Evolutionary conservation across 2,329 filamentous ascomycete genomes (phyloP), one percentile per base, ranked within the genome.

Genomic region (Penicillium sp.): DNA sequence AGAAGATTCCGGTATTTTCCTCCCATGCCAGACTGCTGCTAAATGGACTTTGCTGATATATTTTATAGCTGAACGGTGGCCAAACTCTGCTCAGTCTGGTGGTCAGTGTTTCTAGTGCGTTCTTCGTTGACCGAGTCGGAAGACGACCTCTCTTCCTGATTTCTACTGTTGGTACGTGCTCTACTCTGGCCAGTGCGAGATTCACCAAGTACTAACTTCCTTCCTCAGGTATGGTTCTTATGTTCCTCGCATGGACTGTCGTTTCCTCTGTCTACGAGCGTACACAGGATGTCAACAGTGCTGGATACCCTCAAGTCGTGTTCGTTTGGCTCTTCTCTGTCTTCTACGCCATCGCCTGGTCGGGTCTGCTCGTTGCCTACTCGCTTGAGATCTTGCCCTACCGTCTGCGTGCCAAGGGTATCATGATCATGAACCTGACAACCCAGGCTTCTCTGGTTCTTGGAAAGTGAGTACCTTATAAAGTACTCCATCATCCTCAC

Each of bases 381-480:
- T 41, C 59, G 4, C 53, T 65, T 10, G 64, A 67, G 46, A 64
- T 62, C 16, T 63, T 65, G 8, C 72, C 71, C 1, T 74, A 62
- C 57, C 61, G 63, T 29, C 59, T 72, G 5, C 70, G 72, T 3
- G 63, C 68, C 49, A 66, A 67, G 52, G 71, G 67, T 19, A 50
- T 67, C 53, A 76, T 77, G 52, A 67, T 75, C 31, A 60, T 61
- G 11, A 62, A 66, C 2, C 45, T 77, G 8, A 72, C 70, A 8
- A 36, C 85, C 18, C 81, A 85, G 65, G 80, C 80, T 39, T 74
- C 81, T 28, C 70, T 86, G 31, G 80, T 81, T 42, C 75, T 86
- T 53, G 79, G 80, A 62, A 80, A 81, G 73, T 81, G 72, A 57
- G 78, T 48, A 11, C 5, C n/a, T 3, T 14, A 5, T 3, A 18